Conservation (phyloP, 2,329 filamentous ascomycete species). For the Delphinella strobiligena region DNA sequence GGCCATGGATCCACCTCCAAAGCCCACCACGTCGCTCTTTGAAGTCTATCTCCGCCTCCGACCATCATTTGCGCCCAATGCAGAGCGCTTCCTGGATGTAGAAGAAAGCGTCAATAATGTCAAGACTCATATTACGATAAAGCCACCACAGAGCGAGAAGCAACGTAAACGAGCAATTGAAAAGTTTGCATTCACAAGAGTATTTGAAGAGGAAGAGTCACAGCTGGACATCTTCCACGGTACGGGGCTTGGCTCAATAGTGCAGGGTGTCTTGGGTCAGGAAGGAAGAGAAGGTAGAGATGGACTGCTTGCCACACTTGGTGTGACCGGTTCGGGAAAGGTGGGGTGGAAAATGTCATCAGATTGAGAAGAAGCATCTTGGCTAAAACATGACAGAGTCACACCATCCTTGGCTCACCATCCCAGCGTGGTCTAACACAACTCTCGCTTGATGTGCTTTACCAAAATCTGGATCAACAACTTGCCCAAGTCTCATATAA, state of each 20-base stretch:
- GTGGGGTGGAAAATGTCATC: constrained; percentile 32
- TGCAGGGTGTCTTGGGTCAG: constrained; percentile 69
- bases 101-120: constrained; percentile 37
- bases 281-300: constrained; percentile 70
- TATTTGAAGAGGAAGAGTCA: constrained; percentile 76
- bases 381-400: constrained; percentile 48
- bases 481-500: constrained; percentile 49
- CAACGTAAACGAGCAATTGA: constrained; percentile 72
- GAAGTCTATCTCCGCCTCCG: constrained; percentile 80
- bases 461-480: constrained; percentile 63
- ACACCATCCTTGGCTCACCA: constrained; percentile 86
- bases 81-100: constrained; percentile 67
- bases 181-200: constrained; percentile 84
- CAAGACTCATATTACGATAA: constrained; percentile 39
- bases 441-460: constrained; percentile 79
- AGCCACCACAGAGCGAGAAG: constrained; percentile 62
- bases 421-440: constrained; percentile 83
- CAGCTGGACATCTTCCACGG: constrained; percentile 82
- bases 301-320: constrained; percentile 79
- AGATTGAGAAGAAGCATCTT: neutral
- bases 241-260: constrained; percentile 59
- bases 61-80: constrained; percentile 25
- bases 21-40: constrained; percentile 51
- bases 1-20: constrained; percentile 8
- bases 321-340: constrained; percentile 94